These are phyloP conservation scores for Rhizophora mangle DNA, from an alignment of 345 rosid species.

Conservation along the genomic window DNA sequence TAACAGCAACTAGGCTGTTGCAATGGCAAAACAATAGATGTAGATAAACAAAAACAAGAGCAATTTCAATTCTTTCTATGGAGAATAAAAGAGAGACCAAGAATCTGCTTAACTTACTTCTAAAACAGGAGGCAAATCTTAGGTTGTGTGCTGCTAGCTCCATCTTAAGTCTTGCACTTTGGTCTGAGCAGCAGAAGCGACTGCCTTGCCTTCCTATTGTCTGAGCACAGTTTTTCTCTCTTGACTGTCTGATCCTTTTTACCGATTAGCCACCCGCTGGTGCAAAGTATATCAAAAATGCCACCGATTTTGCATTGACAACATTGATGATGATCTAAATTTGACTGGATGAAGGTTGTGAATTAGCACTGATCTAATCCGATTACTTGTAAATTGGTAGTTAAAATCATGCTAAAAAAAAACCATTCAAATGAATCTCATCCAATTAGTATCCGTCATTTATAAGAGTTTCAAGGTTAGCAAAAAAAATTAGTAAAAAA, in stretches of 20 bases:
- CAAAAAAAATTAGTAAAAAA: too few species aligned
- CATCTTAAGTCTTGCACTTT: slow-evolving; percentile 18
- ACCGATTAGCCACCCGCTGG: slow-evolving; percentile 9
- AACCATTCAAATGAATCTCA: too few species aligned
- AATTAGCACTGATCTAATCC: too few species aligned
- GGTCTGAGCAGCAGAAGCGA: slow-evolving; percentile 1
- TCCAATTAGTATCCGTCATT: too few species aligned
- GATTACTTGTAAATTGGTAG: too few species aligned
- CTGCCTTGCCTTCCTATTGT: background rate
- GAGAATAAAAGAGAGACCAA: slow-evolving; percentile 2
- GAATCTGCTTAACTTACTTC: slow-evolving; percentile 21
- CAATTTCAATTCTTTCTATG: background rate
- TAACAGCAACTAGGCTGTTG: slow-evolving; percentile 18
- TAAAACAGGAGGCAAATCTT: slow-evolving; percentile 24
- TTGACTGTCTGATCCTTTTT: background rate
- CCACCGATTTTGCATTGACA: background rate
- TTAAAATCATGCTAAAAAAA: too few species aligned
- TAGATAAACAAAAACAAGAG: background rate
- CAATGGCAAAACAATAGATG: slow-evolving; percentile 5
- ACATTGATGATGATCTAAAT: too few species aligned
- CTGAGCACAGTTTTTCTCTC: slow-evolving; percentile 13
- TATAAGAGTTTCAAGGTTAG: too few species aligned
- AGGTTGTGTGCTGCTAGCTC: slow-evolving; percentile 31
- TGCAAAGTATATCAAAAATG: slow-evolving; percentile 9
- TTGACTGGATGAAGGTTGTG: too few species aligned